These are phyloP conservation scores for Cyclostephanos invisitatus DNA, from an alignment of 108 stramenopile species.

Conservation along the genomic window DNA sequence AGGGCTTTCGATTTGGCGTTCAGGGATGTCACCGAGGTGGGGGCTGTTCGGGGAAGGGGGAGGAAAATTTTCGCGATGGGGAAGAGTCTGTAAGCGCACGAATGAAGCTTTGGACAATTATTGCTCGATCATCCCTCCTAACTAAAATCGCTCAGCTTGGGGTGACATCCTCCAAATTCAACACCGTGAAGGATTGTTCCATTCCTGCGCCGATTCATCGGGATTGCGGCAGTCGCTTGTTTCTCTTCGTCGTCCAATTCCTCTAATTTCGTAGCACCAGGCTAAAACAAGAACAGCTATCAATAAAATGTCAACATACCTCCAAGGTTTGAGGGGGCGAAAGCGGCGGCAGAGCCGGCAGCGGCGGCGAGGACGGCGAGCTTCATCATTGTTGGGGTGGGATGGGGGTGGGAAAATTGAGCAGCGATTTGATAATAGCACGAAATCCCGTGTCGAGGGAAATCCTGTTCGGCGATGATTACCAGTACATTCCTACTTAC, in stretches of 20 bases:
- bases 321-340: constrained; percentile 41
- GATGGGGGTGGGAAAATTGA: background rate
- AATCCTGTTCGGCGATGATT: background rate
- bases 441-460: background rate
- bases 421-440: background rate
- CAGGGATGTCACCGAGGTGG: constrained; percentile 33
- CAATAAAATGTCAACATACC: constrained; percentile 23
- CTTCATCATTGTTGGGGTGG: constrained; percentile 42
- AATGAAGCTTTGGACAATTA: background rate
- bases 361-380: constrained; percentile 33
- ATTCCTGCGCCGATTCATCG: background rate
- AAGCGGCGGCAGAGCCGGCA: constrained; percentile 45
- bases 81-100: background rate
- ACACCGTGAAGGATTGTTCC: background rate
- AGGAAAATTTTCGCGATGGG: background rate
- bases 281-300: background rate
- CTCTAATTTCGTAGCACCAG: constrained; percentile 1
- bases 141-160: background rate
- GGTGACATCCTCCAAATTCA: background rate
- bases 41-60: background rate
- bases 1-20: constrained; percentile 66
- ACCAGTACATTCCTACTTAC: background rate
- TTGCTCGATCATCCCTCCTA: background rate
- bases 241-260: background rate
- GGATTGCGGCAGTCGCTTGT: background rate